Evolutionary conservation across 2,329 filamentous ascomycete species (phyloP).

Genomic region (Juglanconis juglandina): DNA sequence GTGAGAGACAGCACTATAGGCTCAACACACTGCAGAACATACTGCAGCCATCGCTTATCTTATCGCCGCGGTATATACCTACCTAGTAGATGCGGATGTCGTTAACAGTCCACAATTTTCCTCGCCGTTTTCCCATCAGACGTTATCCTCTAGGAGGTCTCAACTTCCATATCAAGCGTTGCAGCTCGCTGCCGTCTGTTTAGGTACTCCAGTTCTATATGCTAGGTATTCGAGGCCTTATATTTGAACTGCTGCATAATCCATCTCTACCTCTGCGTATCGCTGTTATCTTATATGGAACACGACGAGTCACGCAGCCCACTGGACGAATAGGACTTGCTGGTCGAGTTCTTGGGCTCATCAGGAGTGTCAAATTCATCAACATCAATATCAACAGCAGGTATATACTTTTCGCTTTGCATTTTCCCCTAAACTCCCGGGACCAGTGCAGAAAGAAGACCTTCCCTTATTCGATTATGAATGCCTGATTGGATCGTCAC

Average conservation of each 20-base stretch:
- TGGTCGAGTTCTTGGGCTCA: not conserved
- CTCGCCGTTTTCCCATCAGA: too few relatives aligned
- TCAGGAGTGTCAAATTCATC: not conserved
- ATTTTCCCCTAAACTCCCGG: slow-evolving; percentile 14
- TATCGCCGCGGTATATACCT: slow-evolving; percentile 1
- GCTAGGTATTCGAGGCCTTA: too few relatives aligned
- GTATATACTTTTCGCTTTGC: slow-evolving; percentile 14
- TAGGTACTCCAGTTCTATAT: too few relatives aligned
- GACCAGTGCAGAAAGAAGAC: slow-evolving; percentile 3
- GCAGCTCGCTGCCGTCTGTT: too few relatives aligned
- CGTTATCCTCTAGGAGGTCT: too few relatives aligned
- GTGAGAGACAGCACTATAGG: not conserved
- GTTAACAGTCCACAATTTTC: too few relatives aligned
- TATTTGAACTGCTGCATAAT: too few relatives aligned
- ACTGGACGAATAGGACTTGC: not conserved
- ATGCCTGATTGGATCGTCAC: not conserved
- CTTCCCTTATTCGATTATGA: not conserved
- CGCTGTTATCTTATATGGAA: not conserved
- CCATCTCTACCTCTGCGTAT: too few relatives aligned
- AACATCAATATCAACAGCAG: not conserved
- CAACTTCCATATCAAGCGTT: too few relatives aligned
- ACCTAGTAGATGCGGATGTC: not conserved
- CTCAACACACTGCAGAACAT: not conserved
- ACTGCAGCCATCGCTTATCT: slow-evolving; percentile 10
- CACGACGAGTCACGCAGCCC: not conserved